Evolutionary conservation across 2,329 filamentous ascomycete genomes (phyloP), one percentile per base, ranked within the genome.

Genomic region (Teratosphaeria gauchensis): DNA sequence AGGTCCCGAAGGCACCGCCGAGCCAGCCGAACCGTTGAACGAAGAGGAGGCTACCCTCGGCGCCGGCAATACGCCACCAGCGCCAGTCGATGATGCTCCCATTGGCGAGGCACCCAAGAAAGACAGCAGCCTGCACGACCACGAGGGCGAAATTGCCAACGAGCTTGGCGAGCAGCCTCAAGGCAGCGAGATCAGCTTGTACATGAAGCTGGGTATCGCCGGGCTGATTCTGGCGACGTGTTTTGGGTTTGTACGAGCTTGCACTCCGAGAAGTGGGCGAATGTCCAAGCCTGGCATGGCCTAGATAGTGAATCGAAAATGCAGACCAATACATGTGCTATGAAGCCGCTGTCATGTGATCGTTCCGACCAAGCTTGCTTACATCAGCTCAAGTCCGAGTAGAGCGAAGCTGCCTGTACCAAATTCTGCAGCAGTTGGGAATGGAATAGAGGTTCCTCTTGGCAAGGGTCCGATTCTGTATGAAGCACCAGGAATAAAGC

Each of bases 1-100:
- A 79, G 77, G 77, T 72, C 65, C 73, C 62, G 73, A 74, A 68
- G 77, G 76, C 62, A 65, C 66, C 61, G 76, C 75, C 57, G 74
- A 73, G 60, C 66, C 75, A 61, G 73, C 69, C 32, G 70, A 68
- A 59, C 68, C 72, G 61, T 71, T 72, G 63, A 73, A 76, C 64
- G 71, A 75, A 59, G 74, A 77, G 64, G 77, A 78, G 59, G 30
- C 51, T 31, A 24, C 21, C 42, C 53, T 55, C 21, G 56, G 56
- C 35, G 58, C 35, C 46, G 53, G 53, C 19, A 60, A 54, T 54
- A 54, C 24, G 53, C 53, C 54, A 28, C 8, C 51, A 30, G 38
- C 56, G 51, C 16, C 56, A 24, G 33, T 60, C 30, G 42, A 62
- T 46, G 51, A 62, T 46, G 51, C 58, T 53, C 51, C 48, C 24